These are phyloP conservation scores for Macrophomina pseudophaseolina DNA, from an alignment of 2,329 filamentous ascomycete species.

Conservation along the genomic window DNA sequence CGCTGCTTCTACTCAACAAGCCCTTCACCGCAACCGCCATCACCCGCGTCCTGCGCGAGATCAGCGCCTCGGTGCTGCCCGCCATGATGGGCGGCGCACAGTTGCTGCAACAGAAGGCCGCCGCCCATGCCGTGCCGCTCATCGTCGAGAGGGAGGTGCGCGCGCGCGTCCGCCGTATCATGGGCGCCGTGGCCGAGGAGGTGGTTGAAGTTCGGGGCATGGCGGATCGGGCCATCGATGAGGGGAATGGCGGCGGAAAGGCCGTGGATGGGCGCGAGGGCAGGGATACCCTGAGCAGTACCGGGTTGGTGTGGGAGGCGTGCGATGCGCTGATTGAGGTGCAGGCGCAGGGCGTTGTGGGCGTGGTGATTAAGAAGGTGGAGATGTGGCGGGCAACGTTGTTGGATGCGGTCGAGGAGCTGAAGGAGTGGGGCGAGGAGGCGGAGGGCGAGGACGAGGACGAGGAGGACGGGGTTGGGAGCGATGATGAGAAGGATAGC, in stretches of 20 bases:
- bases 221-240: conserved; percentile 33
- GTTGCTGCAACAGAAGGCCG: not conserved
- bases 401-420: conserved; percentile 81
- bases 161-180: conserved; percentile 61
- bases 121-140: conserved; percentile 47
- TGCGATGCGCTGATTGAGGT: conserved; percentile 76
- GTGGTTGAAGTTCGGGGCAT: conserved; percentile 37
- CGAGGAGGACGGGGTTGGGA: conserved; percentile 44
- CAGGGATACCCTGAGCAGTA: conserved; percentile 60
- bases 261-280: not conserved
- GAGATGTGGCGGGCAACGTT: conserved; percentile 76
- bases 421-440: conserved; percentile 87
- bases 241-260: conserved; percentile 7
- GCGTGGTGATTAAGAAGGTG: conserved; percentile 72
- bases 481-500: conserved; percentile 56
- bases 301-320: conserved; percentile 80
- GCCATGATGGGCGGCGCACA: conserved; percentile 71
- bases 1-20: conserved; percentile 81
- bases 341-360: conserved; percentile 69
- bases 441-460: conserved; percentile 63
- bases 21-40: conserved; percentile 85
- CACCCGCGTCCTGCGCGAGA: conserved; percentile 69
- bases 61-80: conserved; percentile 75
- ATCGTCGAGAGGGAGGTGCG: conserved; percentile 69
- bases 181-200: conserved; percentile 68